Evolutionary conservation across 225 moss, liverwort and hornwort genomes (phyloP), one percentile per base, ranked within the genome.

Genomic region (Pleurozium schreberi): DNA sequence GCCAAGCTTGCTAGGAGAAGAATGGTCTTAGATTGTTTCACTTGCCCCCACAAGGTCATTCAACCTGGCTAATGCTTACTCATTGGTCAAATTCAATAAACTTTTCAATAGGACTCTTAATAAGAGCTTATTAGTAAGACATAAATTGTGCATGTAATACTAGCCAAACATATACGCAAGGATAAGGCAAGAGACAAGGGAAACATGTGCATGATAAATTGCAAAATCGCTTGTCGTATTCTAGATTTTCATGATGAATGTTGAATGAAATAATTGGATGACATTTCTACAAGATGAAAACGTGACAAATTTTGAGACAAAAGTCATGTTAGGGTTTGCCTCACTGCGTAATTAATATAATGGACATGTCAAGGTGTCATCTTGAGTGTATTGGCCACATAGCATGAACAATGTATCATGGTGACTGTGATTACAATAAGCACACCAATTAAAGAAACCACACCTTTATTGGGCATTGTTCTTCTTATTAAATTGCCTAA

Each of bases 101-200:
- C 49, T n/a, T n/a, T n/a, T n/a, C n/a, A n/a, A n/a, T n/a, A n/a
- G n/a, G n/a, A n/a, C n/a, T n/a, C n/a, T n/a, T n/a, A n/a, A n/a
- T n/a, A n/a, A 11, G 49, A 49, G 11, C 49, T 49, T 49, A 8
- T 49, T 49, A 49, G 11, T 49, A 49, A 11, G 49, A 49, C 49
- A 49, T 11, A 49, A 49, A 49, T 11, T 49, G 11, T 49, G 49
- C 49, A 8, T 53, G 9, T 27, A 43, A 14, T 27, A 43, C 3
- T 68, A 7, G 40, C 2, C 40, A 69, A 66, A 23, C 4, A 2
- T 40, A 14, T 14, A n/a, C 12, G 18, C 4, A 12, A 1, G 21
- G 3, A 40, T 1, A 4, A 0, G 8, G 23, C 1, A 40, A 40
- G 69, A 23, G 3, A 14, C 1, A 26, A 0, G 42, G 15, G 15